Conservation (phyloP, 1,139 yeast genomes). For the Saccharomyces hybrid region DNA sequence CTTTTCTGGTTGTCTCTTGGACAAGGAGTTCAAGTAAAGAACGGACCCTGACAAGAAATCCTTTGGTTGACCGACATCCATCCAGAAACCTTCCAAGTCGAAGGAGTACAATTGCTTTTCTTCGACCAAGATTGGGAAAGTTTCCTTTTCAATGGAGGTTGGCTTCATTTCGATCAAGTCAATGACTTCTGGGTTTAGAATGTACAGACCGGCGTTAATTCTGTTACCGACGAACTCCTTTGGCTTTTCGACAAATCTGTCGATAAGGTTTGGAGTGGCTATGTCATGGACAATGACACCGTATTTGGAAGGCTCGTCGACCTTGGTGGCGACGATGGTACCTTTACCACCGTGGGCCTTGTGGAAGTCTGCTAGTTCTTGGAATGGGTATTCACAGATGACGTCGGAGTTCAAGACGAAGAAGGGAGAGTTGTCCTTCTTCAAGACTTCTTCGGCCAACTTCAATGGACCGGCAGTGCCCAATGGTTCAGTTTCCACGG, state of each 20-base stretch:
- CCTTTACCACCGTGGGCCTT: conserved; percentile 94
- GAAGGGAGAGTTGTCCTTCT: conserved; percentile 93
- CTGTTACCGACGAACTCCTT: conserved; percentile 98
- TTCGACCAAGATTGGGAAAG: conserved; percentile 94
- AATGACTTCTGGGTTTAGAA: conserved; percentile 92
- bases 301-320: conserved; percentile 97
- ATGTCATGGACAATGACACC: conserved; percentile 98
- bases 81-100: conserved; percentile 99
- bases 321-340: conserved; percentile 98
- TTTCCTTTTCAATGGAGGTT: conserved; percentile 98
- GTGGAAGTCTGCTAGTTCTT: conserved; percentile 89
- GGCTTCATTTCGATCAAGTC: conserved; percentile 96
- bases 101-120: conserved; percentile 84
- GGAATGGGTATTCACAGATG: conserved; percentile 96
- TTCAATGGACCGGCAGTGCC: conserved; percentile 99
- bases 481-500: conserved; percentile 97
- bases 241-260: conserved; percentile 98
- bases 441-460: conserved; percentile 88
- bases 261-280: conserved; percentile 86
- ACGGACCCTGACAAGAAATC: conserved; percentile 97
- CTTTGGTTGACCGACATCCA: conserved; percentile 99
- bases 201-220: conserved; percentile 94
- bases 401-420: conserved; percentile 97
- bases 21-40: conserved; percentile 77
- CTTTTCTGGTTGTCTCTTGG: conserved; percentile 68